These are phyloP conservation scores for Candida smagusa DNA, from an alignment of 1,139 yeast species.

Conservation along the genomic window DNA sequence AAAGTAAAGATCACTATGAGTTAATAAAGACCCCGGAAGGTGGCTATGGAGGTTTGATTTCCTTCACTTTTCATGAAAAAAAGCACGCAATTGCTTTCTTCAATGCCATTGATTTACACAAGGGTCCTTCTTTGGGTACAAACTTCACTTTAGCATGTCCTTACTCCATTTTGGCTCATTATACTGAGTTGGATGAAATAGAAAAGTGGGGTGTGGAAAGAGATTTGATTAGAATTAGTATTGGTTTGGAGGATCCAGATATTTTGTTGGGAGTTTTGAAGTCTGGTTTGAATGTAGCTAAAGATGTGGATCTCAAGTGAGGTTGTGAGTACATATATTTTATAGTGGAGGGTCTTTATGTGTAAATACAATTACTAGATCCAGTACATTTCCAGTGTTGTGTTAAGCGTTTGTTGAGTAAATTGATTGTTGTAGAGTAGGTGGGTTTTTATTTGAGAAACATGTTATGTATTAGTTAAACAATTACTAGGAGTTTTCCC, in stretches of 20 bases:
- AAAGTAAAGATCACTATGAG: slow-evolving; percentile 66
- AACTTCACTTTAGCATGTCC: slow-evolving; percentile 92
- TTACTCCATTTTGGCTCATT: slow-evolving; percentile 87
- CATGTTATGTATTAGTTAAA: no score
- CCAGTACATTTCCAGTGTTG: no score
- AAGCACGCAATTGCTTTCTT: slow-evolving; percentile 70
- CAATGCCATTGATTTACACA: slow-evolving; percentile 70
- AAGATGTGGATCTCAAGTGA: no score
- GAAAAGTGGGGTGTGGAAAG: slow-evolving; percentile 83
- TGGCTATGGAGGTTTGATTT: slow-evolving; percentile 91
- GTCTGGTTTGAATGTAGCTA: slow-evolving; percentile 58
- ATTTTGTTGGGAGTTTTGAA: slow-evolving; percentile 56
- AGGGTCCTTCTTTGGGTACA: slow-evolving; percentile 94
- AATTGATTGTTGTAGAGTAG: no score
- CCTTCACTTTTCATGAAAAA: slow-evolving; percentile 68
- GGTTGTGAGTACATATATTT: no score
- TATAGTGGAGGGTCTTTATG: no score
- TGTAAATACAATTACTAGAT: no score
- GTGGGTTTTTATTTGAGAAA: no score
- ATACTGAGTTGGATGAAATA: slow-evolving; percentile 76
- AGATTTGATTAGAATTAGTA: slow-evolving; percentile 75
- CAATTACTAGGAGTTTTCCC: no score
- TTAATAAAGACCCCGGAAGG: slow-evolving; percentile 63
- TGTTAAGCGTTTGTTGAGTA: no score
- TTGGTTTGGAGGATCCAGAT: slow-evolving; percentile 69